phyloP scores from a whole-genome alignment of 768 basidiomycete genomes.

The Steccherinum ochraceum region DNA sequence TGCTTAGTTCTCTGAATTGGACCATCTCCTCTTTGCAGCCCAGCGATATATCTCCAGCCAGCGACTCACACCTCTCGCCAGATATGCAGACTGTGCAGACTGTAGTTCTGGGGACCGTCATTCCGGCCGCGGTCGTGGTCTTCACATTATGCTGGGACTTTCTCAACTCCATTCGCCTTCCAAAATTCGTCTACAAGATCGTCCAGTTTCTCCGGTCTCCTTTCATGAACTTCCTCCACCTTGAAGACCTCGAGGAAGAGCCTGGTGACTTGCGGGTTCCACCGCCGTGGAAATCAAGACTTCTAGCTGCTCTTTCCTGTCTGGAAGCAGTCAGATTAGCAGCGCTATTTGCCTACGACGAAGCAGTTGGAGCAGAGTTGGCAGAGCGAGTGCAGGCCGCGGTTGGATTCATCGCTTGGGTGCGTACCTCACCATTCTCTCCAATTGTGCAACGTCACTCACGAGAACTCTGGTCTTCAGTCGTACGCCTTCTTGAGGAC shows the following conservation, averaged over 20 bases:
- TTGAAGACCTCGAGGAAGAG: conserved; percentile 42
- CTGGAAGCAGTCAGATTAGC: conserved; percentile 36
- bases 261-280: conserved; percentile 21
- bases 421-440: too few species aligned
- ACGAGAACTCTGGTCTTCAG: conserved; percentile 25
- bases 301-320: conserved; percentile 30
- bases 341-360: conserved; percentile 15
- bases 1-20: not conserved
- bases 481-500: conserved; percentile 36
- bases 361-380: conserved; percentile 1
- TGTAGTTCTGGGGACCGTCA: conserved; percentile 8
- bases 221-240: conserved; percentile 45
- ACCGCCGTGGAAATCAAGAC: conserved; percentile 24
- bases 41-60: not conserved
- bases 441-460: conserved; percentile 3
- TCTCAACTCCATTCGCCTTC: conserved; percentile 1
- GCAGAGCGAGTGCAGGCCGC: conserved; percentile 17
- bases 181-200: conserved; percentile 1
- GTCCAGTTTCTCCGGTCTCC: conserved; percentile 21
- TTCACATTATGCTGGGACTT: conserved; percentile 9
- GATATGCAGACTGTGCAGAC: too few species aligned
- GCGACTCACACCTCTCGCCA: not conserved
- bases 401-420: conserved; percentile 42
- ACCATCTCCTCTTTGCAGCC: not conserved
- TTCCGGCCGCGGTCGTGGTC: conserved; percentile 6